A percentile compares a stretch with the other conserved stretches of the same genome.
Evolutionary conservation across 1,139 yeast species (phyloP).

Genomic region (Hansenula sp.): DNA sequence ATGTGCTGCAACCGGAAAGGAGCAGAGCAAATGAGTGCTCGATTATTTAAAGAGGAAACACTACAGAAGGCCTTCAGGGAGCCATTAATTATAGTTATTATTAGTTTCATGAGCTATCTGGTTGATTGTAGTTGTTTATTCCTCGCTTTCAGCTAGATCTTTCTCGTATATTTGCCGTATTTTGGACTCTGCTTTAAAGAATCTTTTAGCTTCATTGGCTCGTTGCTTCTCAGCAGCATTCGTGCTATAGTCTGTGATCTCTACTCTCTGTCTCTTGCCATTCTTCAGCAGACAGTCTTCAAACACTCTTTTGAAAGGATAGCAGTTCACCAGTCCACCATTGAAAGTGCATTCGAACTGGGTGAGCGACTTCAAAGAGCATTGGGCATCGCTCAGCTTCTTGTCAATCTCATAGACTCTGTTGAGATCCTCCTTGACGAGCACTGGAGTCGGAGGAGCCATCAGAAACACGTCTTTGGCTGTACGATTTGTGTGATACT

Average conservation of each 20-base stretch:
- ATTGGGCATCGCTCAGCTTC: conserved; percentile 8
- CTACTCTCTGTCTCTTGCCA: conserved; percentile 17
- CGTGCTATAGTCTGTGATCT: conserved; percentile 21
- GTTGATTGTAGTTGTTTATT: neutral
- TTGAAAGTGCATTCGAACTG: conserved; percentile 27
- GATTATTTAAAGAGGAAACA: too few relatives aligned
- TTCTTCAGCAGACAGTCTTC: conserved; percentile 39
- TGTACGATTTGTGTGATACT: too few relatives aligned
- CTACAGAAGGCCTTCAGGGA: too few relatives aligned
- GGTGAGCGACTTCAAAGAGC: conserved; percentile 24
- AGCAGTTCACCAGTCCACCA: conserved; percentile 40
- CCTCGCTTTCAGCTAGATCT: neutral
- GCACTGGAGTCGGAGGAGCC: conserved; percentile 32
- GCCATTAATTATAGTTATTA: neutral
- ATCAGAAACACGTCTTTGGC: conserved; percentile 13
- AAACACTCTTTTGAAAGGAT: conserved; percentile 51
- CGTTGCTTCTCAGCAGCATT: conserved; percentile 9
- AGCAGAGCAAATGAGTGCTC: neutral
- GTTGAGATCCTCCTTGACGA: conserved; percentile 19
- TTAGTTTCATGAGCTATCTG: too few relatives aligned
- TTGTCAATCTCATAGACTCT: conserved; percentile 9
- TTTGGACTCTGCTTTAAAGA: conserved; percentile 7
- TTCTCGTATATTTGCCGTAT: conserved; percentile 4
- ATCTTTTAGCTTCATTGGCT: conserved; percentile 6
- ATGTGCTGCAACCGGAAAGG: neutral